phyloP scores from a whole-genome alignment of 169 alveolate genomes.

The Plasmodium blacklocki region DNA sequence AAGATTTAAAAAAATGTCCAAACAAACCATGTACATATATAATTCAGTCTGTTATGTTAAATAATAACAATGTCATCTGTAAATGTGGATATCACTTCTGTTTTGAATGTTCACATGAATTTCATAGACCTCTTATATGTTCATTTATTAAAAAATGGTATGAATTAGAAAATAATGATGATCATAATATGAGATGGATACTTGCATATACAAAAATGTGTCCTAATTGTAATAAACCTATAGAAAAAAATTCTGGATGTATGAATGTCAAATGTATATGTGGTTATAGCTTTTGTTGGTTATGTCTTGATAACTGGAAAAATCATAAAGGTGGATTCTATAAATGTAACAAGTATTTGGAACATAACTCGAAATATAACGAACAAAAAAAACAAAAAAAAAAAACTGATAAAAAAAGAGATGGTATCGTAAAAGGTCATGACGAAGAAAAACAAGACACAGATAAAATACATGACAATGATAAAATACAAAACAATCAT shows the following conservation, averaged over 20 bases:
- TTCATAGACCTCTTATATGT: constrained; percentile 51
- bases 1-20: constrained; percentile 47
- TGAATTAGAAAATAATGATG: constrained; percentile 26
- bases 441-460: neutral
- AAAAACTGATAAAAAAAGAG: neutral
- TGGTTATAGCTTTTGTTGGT: constrained; percentile 61
- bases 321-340: constrained; percentile 70
- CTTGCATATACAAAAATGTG: constrained; percentile 31
- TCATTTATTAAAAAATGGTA: constrained; percentile 34
- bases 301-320: constrained; percentile 34
- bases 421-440: neutral
- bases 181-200: constrained; percentile 48
- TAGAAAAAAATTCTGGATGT: constrained; percentile 63
- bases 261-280: constrained; percentile 66
- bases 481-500: neutral
- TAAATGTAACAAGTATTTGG: constrained; percentile 47
- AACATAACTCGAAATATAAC: neutral
- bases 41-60: constrained; percentile 33
- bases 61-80: constrained; percentile 15
- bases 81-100: constrained; percentile 56
- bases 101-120: constrained; percentile 24
- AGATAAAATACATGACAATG: neutral
- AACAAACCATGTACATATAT: constrained; percentile 12
- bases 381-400: neutral
- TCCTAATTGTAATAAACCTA: constrained; percentile 46